These are phyloP conservation scores for Apiosordaria backusii DNA, from an alignment of 495 filamentous ascomycete genomes.

Conservation along the genomic window DNA sequence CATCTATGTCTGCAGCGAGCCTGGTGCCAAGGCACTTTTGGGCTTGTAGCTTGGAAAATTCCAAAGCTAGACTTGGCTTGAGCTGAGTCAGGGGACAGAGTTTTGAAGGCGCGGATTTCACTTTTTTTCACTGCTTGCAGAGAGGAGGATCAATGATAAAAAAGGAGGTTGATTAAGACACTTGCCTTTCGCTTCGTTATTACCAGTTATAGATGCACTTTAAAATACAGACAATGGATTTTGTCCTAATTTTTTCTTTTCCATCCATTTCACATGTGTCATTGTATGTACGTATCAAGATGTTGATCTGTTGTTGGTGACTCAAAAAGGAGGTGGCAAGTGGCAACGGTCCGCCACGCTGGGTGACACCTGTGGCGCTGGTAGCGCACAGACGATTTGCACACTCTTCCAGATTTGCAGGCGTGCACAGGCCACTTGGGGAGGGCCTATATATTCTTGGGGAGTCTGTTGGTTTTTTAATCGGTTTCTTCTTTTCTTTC, in stretches of 20 bases:
- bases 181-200: conserved; percentile 3
- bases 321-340: not conserved
- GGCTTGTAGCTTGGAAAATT: conserved; percentile 26
- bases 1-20: conserved; percentile 90
- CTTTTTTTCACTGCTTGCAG: not conserved
- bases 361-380: not conserved
- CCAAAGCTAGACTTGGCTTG: not conserved
- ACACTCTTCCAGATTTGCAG: not conserved
- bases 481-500: conserved; percentile 13
- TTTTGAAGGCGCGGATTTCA: not conserved
- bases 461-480: not conserved
- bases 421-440: not conserved
- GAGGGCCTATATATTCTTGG: not conserved
- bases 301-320: not conserved
- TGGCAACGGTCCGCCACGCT: not conserved
- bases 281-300: not conserved
- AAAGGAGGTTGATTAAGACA: conserved; percentile 1
- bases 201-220: not conserved
- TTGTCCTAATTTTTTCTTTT: not conserved
- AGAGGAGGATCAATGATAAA: not conserved
- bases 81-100: not conserved
- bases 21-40: conserved; percentile 75
- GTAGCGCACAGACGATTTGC: not conserved
- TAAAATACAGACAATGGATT: not conserved
- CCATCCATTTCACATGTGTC: not conserved